Base-by-base conservation (phyloP, 805 yeast genomes). In the Wickerhamomyces chambardii region DNA sequence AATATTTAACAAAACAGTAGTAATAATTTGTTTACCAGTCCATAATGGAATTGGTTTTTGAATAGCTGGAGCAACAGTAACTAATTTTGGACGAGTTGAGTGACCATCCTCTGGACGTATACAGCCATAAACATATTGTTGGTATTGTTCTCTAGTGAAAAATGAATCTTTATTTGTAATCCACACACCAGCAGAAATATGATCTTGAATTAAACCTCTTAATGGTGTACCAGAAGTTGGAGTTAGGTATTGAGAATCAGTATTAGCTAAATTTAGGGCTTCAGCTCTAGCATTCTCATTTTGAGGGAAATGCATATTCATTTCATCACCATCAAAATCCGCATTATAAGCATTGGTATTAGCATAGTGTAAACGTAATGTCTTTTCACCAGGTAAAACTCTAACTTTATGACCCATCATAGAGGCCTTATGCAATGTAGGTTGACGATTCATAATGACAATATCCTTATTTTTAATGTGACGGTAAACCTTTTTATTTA, bases 391-490 rank as follows among this genome's bases (percentile, higher is more conserved):
- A 5, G 97, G 98, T 48, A 92, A 69, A 24, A 92, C 98, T 52
- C 96, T 76, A 30, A 92, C 98, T 55, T 81, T 84, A 63, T 92
- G 99, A 47, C 98, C 98, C 99, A 92, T 92, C 96, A 92, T 92
- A 21, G 98, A 94, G 32, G 98, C 98, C 65, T 92, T 92, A 67
- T 92, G 99, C 58, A 92, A 72, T 14, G 98, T 90, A 32, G 99
- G 98, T 67, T 92, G 99, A 68, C 99, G 89, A 66, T 92, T 92
- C 97, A 94, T 92, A 29, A 94, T 60, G 33, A 94, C 97, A 40
- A 92, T 89, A 61, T 94, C 99, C 45, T 86, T 81, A 64, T 94
- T 90, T 43, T 82, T 81, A 56, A 92, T 85, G 57, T 92, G 99
- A 56, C 99, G 78, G 60, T 69, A 82, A 29, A 92, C 99, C 63